Evolutionary conservation across 2,329 filamentous ascomycete genomes (phyloP), one percentile per base, ranked within the genome.

Genomic region (Pseudofabraea citricarpa): DNA sequence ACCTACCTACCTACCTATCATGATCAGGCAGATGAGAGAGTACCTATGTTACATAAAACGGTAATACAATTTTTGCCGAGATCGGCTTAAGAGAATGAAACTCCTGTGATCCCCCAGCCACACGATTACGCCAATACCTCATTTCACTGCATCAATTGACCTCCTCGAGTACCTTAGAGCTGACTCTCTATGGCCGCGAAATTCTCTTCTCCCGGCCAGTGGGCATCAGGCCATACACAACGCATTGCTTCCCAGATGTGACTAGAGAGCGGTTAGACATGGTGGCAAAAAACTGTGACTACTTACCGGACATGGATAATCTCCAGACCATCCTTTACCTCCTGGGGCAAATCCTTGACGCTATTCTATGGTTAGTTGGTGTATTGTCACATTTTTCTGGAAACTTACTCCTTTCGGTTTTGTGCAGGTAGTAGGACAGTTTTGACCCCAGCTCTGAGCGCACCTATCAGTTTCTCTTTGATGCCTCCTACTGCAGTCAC

Each of bases 381-480:
- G 15, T 19, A 8, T 5, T 22, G 31, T 20, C 29, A 38, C 16
- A 15, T n/a, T 40, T 23, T 13, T 29, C 35, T 37, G 12, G 35
- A 36, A 38, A 41, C 56, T 52, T 55, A 58, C 59, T 98, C 93
- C 68, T 97, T 97, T 51, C 83, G 78, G 64, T 98, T 98, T 55
- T 87, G 85, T 23, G 84, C 78, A 3, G 93, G 93, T 6, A 98
- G 71, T 47, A 98, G 65, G 6, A 98, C 91, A 23, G 88, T 91
- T 75, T 95, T 95, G 49, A 98, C 91, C 21, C 93, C 93, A 2
- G 93, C 93, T 43, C 91, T 79, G 60, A 94, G 73, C 7, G 93
- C 93, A 18, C 93, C 93, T 60, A 98, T 97, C 41, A 97, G 75
- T 67, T 98, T 98, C 78, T 98, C 91, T 69, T 97, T 96, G 70